These are phyloP conservation scores for Apocynum venetum DNA, from an alignment of 257 asterid genomes.

Conservation along the genomic window DNA sequence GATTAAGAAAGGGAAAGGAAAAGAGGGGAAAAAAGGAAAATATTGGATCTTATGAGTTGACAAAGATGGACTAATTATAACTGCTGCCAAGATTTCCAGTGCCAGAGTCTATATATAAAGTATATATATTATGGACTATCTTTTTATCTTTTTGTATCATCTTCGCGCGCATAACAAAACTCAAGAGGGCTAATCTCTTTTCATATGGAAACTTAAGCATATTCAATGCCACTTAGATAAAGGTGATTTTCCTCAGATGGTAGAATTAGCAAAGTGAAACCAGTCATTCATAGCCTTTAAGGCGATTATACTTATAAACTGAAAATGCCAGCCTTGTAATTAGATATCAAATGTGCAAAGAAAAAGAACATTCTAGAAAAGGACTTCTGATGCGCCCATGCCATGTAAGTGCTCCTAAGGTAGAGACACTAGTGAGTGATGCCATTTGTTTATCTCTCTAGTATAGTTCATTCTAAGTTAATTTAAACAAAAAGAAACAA, in stretches of 20 bases:
- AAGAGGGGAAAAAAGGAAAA: neutral
- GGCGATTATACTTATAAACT: neutral
- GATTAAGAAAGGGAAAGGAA: neutral
- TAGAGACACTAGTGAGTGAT: too few relatives aligned
- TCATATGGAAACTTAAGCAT: neutral
- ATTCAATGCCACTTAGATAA: too few relatives aligned
- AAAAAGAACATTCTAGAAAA: neutral
- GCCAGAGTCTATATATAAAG: too few relatives aligned
- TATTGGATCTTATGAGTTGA: neutral
- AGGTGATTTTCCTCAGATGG: neutral
- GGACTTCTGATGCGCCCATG: neutral
- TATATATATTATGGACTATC: too few relatives aligned
- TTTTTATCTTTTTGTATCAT: neutral
- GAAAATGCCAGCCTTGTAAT: too few relatives aligned
- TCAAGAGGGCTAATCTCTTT: neutral
- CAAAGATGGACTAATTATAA: neutral
- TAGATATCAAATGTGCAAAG: too few relatives aligned
- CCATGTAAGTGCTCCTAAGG: neutral
- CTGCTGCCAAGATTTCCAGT: neutral
- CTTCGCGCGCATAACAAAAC: neutral
- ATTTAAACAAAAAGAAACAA: too few relatives aligned
- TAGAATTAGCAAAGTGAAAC: neutral
- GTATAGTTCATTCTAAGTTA: too few relatives aligned
- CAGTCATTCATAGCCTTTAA: neutral
- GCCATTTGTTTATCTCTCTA: too few relatives aligned